Base-by-base conservation (phyloP, 768 basidiomycete genomes). In the Postia placenta region DNA sequence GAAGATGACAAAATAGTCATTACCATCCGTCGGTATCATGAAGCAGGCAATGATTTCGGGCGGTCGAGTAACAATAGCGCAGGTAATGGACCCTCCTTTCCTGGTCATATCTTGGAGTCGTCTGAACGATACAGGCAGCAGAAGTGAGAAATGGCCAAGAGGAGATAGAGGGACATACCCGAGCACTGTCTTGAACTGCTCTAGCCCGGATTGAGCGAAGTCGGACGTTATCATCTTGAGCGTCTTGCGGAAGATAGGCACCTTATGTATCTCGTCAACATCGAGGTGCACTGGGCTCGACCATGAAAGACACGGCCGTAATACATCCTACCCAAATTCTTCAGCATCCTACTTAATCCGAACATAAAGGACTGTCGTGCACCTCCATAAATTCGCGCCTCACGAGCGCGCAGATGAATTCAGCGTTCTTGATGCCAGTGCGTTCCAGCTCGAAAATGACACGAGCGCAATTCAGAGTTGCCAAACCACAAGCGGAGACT, bases 1-100 rank as follows among this genome's bases (percentile, higher is more conserved):
- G 50, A 86, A 86, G 37, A 85, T 65, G 39, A 78, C 69, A 54
- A 79, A 85, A 14, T 79, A 60, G 20, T 65, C 60, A n/a, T 45
- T 33, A 2, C 42, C 26, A 5, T 46, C 28, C 15, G 45, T 56
- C 27, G 53, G 45, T 33, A 71, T 55, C 50, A 66, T 69, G 51
- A 82, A 58, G 57, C 80, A 77, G 15, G 75, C 70, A 11, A 86
- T 62, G 45, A 86, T 85, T 58, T 86, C 85, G 0, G 85, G 84
- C 28, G 85, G 82, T 19, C 83, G 80, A 0, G 85, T 87, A 51
- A 87, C 78, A 44, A 85, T 69, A 28, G 67, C 68, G 46, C 74
- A 74, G 39, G 71, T 49, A 44, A 69, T 59, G 51, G 63, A 25
- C 19, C 56, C 2, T 5, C 35, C 37, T 37, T 27, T 50, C 53